A percentile compares a stretch with the other conserved stretches of the same genome.
These are phyloP conservation scores for Globisporangium cederbergense DNA, from an alignment of 352 stramenopile genomes.

Conservation along the genomic window DNA sequence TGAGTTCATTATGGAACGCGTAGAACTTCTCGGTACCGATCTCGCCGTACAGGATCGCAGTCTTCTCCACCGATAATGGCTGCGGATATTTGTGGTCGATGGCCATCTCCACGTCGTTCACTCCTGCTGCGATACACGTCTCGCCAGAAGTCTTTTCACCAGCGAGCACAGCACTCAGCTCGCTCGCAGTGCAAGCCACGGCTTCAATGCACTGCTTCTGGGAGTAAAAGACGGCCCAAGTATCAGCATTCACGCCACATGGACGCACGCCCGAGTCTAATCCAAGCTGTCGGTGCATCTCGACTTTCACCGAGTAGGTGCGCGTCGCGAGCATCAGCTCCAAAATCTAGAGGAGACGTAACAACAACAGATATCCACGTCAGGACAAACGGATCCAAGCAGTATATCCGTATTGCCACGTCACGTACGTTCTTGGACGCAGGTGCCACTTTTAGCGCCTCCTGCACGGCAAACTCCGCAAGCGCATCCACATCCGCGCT, in stretches of 20 bases:
- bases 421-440: constrained; percentile 53
- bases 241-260: constrained; percentile 44
- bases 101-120: constrained; percentile 65
- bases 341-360: constrained; percentile 42
- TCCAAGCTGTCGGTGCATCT: constrained; percentile 81
- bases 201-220: constrained; percentile 56
- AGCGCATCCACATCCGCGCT: constrained; percentile 44
- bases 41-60: constrained; percentile 83
- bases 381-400: background rate
- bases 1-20: constrained; percentile 62
- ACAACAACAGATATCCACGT: constrained; percentile 4
- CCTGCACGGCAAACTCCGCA: constrained; percentile 41
- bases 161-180: constrained; percentile 35
- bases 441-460: constrained; percentile 57
- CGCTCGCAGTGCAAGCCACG: constrained; percentile 56
- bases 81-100: constrained; percentile 77
- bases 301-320: constrained; percentile 76
- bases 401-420: constrained; percentile 3
- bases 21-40: constrained; percentile 68
- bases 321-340: constrained; percentile 75
- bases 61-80: constrained; percentile 25
- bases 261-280: constrained; percentile 64
- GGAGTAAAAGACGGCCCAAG: constrained; percentile 76
- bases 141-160: constrained; percentile 25
- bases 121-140: constrained; percentile 52